These are phyloP conservation scores for Tagetes patula DNA, from an alignment of 129 eudicot genomes.

Conservation along the genomic window DNA sequence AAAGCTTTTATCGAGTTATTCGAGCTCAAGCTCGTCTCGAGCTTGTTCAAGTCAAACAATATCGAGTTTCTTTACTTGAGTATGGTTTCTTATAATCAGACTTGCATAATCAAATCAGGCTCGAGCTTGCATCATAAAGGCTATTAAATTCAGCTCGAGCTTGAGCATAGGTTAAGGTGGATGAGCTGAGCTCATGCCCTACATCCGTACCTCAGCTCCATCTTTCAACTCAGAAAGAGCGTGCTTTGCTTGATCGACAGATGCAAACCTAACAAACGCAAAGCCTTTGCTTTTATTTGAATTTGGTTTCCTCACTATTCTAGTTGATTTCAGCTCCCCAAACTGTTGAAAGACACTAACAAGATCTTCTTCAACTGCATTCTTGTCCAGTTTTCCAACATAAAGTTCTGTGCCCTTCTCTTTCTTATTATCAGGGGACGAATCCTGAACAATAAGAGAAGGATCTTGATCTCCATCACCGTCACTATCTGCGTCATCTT, in stretches of 20 bases:
- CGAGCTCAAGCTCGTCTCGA: constrained; percentile 1
- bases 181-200: background rate
- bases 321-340: constrained; percentile 41
- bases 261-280: constrained; percentile 43
- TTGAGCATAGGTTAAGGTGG: background rate
- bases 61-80: constrained; percentile 5
- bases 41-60: background rate
- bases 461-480: constrained; percentile 30
- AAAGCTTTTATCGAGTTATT: background rate
- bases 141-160: background rate
- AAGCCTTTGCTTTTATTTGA: constrained; percentile 47
- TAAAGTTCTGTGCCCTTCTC: constrained; percentile 37
- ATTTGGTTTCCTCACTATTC: constrained; percentile 37
- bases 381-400: constrained; percentile 44
- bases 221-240: constrained; percentile 54
- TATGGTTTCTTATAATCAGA: background rate
- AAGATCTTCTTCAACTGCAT: constrained; percentile 45
- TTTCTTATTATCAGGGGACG: constrained; percentile 24
- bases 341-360: constrained; percentile 38
- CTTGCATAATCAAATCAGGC: background rate
- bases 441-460: constrained; percentile 19
- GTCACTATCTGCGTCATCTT: constrained; percentile 24
- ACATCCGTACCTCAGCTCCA: constrained; percentile 41
- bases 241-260: constrained; percentile 34
- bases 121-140: constrained; percentile 12